These are phyloP conservation scores for Mallotus nudiflorus DNA, from an alignment of 345 rosid species.

Conservation along the genomic window DNA sequence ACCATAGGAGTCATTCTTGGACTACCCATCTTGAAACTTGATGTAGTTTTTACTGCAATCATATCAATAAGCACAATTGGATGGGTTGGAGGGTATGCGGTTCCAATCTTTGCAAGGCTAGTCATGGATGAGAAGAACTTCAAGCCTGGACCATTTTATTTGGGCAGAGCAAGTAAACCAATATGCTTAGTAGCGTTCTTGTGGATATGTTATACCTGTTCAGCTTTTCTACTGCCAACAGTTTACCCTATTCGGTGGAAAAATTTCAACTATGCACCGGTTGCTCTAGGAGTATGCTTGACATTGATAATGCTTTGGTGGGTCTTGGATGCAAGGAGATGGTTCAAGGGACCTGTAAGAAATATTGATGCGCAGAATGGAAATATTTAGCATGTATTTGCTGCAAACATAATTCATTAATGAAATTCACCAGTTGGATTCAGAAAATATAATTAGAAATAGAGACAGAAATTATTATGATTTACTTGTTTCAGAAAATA, in stretches of 20 bases:
- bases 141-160: conserved; percentile 57
- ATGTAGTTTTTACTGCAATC: conserved; percentile 61
- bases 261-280: conserved; percentile 61
- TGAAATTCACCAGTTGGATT: no score
- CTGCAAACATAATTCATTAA: no score
- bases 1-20: conserved; percentile 60
- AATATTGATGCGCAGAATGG: conserved; percentile 35
- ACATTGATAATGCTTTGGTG: conserved; percentile 58
- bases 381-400: background rate
- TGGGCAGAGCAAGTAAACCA: conserved; percentile 58
- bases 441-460: no score
- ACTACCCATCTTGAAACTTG: conserved; percentile 51
- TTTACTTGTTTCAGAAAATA: no score
- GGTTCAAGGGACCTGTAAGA: conserved; percentile 69
- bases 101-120: conserved; percentile 59
- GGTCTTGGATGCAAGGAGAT: conserved; percentile 54
- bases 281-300: conserved; percentile 46
- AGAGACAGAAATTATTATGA: no score
- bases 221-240: conserved; percentile 59
- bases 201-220: conserved; percentile 68
- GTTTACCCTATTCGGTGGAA: conserved; percentile 48
- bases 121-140: conserved; percentile 58
- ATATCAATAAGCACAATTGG: conserved; percentile 65
- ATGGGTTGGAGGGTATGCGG: conserved; percentile 69
- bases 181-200: conserved; percentile 52